Base-by-base conservation (phyloP, 176 grass and related monocot genomes). In the Aegilops longissima region DNA sequence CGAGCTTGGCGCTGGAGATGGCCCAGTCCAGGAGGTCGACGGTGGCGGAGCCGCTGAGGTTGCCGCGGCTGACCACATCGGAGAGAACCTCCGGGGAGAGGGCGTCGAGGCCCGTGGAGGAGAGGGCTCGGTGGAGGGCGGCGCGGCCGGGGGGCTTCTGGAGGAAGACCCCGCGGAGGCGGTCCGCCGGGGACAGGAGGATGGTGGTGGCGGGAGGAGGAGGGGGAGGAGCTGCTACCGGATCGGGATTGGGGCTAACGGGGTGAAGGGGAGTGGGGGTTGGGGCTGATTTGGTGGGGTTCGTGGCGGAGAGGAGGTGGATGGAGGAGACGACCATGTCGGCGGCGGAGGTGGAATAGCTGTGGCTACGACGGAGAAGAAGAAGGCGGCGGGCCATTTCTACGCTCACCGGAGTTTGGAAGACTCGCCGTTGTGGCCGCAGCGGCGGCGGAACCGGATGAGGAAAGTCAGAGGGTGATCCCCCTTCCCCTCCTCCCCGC, bases 141-240 rank as follows among this genome's bases (percentile, higher is more conserved):
- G 58, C 83, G 58, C 81, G 89, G 3, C 96, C 91, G 9, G 21
- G 33, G 31, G 91, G 30, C 77, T 89, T 98, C 74, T 89, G 91
- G 20, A 98, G 96, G 84, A 98, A 98, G 10, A 98, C 86, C 40
- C 96, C 95, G 3, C 93, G 83, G 77, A 98, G 89, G 84, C 88
- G 86, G 51, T 95, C 90, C 21, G 83, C 91, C 12, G 78, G 81
- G 20, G 93, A 86, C 21, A 98, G 88, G 13, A 95, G 78, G 14
- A 2, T 39, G 38, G 88, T 54, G 33, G 84, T 54, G 33, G 68
- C n/a, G 10, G 51, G 3, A 23, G 70, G 27, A 20, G 59, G 14
- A 33, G 56, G 13, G 18, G 80, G 54, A 33, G 31, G 67, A 45
- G 76, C 35, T 66, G 87, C 51, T 44, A 29, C 16, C 24, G 59